phyloP scores from a whole-genome alignment of 2,329 filamentous ascomycete species.

The Didymella arachidicola region DNA sequence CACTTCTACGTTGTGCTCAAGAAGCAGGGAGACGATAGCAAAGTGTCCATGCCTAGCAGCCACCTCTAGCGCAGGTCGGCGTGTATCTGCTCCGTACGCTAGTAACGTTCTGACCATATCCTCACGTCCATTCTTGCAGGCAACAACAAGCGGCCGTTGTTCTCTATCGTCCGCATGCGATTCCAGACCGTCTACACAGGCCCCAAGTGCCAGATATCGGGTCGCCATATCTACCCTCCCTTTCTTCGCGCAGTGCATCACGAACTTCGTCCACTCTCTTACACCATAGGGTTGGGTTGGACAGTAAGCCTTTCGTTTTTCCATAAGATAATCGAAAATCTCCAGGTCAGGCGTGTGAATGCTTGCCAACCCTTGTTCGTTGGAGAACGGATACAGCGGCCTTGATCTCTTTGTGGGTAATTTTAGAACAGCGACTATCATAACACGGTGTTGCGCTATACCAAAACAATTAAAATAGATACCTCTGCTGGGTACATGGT shows the following conservation, averaged over 20 bases:
- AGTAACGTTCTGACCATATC: background rate
- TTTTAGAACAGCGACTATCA: too few species aligned
- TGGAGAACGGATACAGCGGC: too few species aligned
- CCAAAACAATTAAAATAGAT: too few species aligned
- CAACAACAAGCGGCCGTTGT: background rate
- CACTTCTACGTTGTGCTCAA: background rate
- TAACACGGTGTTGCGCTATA: too few species aligned
- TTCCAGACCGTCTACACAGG: constrained; percentile 1
- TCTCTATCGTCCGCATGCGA: background rate
- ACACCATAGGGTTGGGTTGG: too few species aligned
- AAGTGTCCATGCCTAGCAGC: background rate
- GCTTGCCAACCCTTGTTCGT: too few species aligned
- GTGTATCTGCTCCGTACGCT: background rate
- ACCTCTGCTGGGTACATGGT: too few species aligned
- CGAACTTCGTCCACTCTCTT: too few species aligned
- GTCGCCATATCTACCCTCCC: constrained; percentile 16
- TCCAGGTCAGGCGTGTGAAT: too few species aligned
- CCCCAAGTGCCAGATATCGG: constrained; percentile 11
- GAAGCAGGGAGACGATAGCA: background rate
- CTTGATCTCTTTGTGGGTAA: too few species aligned
- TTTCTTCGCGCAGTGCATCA: constrained; percentile 5
- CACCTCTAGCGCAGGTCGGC: background rate
- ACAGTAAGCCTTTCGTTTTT: too few species aligned
- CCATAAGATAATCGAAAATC: too few species aligned
- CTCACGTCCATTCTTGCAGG: background rate